Conservation (phyloP, 768 basidiomycete species). For the Lentinus brumalis region DNA sequence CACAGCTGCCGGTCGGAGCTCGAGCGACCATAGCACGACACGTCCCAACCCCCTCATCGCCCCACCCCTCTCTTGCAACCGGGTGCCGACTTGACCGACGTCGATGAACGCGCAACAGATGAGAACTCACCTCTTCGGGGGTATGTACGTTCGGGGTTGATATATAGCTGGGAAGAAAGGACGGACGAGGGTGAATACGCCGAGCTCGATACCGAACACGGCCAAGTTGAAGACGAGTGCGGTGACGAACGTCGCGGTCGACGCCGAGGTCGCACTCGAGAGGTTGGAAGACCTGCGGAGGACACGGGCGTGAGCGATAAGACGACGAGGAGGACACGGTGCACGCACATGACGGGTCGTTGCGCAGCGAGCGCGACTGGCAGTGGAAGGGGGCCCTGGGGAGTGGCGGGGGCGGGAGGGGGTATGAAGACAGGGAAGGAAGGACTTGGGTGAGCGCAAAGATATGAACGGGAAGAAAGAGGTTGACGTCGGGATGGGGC, state of each 20-base stretch:
- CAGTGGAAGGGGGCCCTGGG: background rate
- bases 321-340: background rate
- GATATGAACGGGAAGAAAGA: background rate
- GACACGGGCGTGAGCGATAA: background rate
- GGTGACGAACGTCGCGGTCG: constrained; percentile 78
- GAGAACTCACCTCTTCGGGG: constrained; percentile 47
- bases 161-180: constrained; percentile 88
- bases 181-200: constrained; percentile 78
- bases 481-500: constrained; percentile 18
- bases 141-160: constrained; percentile 77
- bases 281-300: constrained; percentile 3
- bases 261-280: constrained; percentile 53
- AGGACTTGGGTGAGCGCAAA: background rate
- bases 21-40: no score
- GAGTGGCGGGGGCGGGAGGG: background rate
- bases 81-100: background rate
- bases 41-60: no score
- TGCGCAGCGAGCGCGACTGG: background rate
- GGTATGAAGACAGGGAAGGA: constrained; percentile 6
- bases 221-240: constrained; percentile 82
- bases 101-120: background rate
- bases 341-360: constrained; percentile 16
- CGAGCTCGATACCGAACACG: constrained; percentile 72
- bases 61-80: background rate
- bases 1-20: no score